phyloP scores from a whole-genome alignment of 2,329 filamentous ascomycete species.

The Penicillium occitanis region DNA sequence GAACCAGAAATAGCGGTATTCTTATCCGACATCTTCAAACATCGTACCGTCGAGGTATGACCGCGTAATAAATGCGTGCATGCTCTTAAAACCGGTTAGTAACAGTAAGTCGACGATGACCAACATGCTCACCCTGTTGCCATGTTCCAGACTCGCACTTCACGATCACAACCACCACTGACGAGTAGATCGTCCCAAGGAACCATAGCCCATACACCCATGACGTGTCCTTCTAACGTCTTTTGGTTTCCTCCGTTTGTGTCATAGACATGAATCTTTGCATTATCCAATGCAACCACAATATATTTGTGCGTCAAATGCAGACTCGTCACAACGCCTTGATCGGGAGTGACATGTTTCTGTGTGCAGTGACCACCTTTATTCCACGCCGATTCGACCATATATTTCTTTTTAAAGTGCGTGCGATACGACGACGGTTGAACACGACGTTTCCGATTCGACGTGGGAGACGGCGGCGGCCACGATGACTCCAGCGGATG shows the following conservation, averaged over 20 bases:
- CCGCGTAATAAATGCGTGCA: slow-evolving; percentile 83
- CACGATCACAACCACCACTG: slow-evolving; percentile 92
- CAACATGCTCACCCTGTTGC: slow-evolving; percentile 68
- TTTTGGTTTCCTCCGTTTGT: slow-evolving; percentile 84
- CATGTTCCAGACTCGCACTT: slow-evolving; percentile 96
- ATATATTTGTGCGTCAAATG: slow-evolving; percentile 96
- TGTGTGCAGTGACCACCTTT: slow-evolving; percentile 82
- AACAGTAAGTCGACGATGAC: not conserved
- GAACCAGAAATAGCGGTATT: slow-evolving; percentile 96
- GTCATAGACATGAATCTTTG: slow-evolving; percentile 97
- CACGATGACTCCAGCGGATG: slow-evolving; percentile 35
- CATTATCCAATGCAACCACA: slow-evolving; percentile 94
- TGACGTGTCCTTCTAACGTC: slow-evolving; percentile 90
- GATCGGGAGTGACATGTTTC: slow-evolving; percentile 90
- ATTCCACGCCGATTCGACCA: slow-evolving; percentile 96
- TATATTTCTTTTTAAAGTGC: slow-evolving; percentile 95
- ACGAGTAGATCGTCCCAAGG: slow-evolving; percentile 95
- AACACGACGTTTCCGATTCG: slow-evolving; percentile 50
- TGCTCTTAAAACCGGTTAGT: slow-evolving; percentile 50
- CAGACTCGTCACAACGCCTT: slow-evolving; percentile 92
- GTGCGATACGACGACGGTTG: slow-evolving; percentile 85
- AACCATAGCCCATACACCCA: slow-evolving; percentile 99
- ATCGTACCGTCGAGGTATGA: slow-evolving; percentile 94
- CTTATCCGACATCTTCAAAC: slow-evolving; percentile 93
- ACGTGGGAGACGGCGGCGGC: slow-evolving; percentile 27